phyloP scores from a whole-genome alignment of 73 alveolate genomes.

The Paramecium octaurelia region DNA sequence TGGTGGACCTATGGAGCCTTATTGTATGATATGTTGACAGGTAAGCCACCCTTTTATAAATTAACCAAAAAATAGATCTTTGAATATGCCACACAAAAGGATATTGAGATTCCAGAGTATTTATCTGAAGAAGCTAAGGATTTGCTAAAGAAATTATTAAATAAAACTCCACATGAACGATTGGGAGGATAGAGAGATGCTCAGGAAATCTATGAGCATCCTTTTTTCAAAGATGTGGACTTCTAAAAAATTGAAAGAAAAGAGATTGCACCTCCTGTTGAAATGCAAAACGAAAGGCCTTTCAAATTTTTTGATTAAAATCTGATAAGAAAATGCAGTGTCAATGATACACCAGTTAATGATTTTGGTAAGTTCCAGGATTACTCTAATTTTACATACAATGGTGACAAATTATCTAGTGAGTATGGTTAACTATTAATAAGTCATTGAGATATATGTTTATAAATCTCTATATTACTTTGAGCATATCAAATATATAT shows the following conservation, averaged over 20 bases:
- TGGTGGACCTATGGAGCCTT: conserved; percentile 54
- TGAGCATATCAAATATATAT: not conserved
- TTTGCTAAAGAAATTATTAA: not conserved
- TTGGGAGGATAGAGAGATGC: conserved; percentile 81
- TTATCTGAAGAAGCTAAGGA: not conserved
- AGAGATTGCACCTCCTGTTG: not conserved
- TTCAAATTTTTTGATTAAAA: conserved; percentile 1
- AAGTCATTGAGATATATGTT: not conserved
- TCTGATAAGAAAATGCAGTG: not conserved
- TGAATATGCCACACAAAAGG: not conserved
- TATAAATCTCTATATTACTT: not conserved
- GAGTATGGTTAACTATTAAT: not conserved
- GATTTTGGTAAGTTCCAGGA: not conserved
- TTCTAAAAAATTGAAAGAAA: not conserved
- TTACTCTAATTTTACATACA: not conserved
- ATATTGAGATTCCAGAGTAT: conserved; percentile 25
- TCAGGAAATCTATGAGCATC: not conserved
- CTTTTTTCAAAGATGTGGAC: not conserved
- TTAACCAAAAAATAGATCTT: not conserved
- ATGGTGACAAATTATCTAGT: not conserved
- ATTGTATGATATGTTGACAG: conserved; percentile 51
- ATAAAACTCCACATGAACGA: conserved; percentile 71
- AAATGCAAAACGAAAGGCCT: not conserved
- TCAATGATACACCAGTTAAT: not conserved
- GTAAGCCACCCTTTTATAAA: conserved; percentile 54